These are phyloP conservation scores for Colletotrichum abscissum DNA, from an alignment of 2,329 filamentous ascomycete genomes.

Conservation along the genomic window DNA sequence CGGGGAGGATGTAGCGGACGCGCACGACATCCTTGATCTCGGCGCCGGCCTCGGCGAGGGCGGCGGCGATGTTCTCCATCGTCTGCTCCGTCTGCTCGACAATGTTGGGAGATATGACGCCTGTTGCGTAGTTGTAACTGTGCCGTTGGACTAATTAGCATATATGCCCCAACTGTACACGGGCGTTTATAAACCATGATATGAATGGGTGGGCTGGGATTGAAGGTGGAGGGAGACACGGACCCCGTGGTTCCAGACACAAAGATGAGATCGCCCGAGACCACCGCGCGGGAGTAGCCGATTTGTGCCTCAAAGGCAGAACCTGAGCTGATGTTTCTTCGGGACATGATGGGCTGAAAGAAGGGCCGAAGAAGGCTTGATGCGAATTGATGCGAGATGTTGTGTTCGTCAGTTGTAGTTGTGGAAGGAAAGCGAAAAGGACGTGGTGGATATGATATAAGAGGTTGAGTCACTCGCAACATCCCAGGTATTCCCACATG, in stretches of 20 bases:
- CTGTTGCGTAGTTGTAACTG: constrained; percentile 63
- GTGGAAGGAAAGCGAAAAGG: neutral
- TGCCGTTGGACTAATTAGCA: neutral
- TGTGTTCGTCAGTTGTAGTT: too few relatives aligned
- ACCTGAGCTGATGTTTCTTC: constrained; percentile 58
- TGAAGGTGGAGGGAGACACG: neutral
- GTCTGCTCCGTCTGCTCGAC: constrained; percentile 62
- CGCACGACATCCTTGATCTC: constrained; percentile 60
- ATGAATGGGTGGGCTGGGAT: too few relatives aligned
- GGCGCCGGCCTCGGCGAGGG: constrained; percentile 56
- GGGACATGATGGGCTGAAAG: constrained; percentile 42
- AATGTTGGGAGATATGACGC: constrained; percentile 56
- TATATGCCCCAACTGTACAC: neutral
- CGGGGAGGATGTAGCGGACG: constrained; percentile 63
- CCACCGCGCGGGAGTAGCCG: constrained; percentile 65
- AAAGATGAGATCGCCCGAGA: constrained; percentile 61
- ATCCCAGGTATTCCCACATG: neutral
- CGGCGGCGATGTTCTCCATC: constrained; percentile 58
- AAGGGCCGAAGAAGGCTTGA: neutral
- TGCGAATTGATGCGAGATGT: neutral
- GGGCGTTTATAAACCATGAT: too few relatives aligned
- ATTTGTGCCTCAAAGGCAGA: constrained; percentile 64
- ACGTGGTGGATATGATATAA: neutral
- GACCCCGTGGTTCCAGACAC: constrained; percentile 68
- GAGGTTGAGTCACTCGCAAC: neutral